These are phyloP conservation scores for Eucalyptus sp. DNA, from an alignment of 345 rosid genomes.

Conservation along the genomic window DNA sequence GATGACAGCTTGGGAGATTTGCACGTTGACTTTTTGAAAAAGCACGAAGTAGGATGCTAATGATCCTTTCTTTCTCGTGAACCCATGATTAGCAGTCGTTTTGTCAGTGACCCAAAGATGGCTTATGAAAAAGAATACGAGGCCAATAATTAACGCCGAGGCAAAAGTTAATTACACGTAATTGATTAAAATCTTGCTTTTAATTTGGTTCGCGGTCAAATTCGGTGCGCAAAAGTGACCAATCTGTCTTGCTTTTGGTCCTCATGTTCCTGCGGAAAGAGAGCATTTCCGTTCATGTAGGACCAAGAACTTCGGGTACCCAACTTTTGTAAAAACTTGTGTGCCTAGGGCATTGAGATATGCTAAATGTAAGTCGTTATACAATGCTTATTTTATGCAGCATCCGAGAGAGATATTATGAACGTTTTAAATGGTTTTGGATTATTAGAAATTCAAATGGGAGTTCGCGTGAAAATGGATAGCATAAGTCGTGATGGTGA, in stretches of 20 bases:
- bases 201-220: background rate
- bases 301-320: background rate
- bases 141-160: background rate
- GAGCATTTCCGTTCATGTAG: background rate
- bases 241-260: background rate
- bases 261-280: background rate
- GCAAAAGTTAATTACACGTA: background rate
- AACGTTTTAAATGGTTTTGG: rapidly evolving
- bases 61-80: background rate
- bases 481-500: rapidly evolving
- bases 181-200: background rate
- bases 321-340: background rate
- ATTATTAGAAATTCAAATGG: background rate
- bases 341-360: background rate
- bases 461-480: rapidly evolving
- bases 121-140: background rate
- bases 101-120: background rate
- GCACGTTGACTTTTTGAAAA: background rate
- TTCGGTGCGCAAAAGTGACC: background rate
- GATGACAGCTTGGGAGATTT: background rate
- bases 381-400: background rate
- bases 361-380: background rate
- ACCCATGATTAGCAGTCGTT: background rate
- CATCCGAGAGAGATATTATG: background rate
- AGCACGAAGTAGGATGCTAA: background rate